Percentiles rank a stretch among this genome's conserved stretches.
Evolutionary conservation across 495 filamentous ascomycete genomes (phyloP).

Genomic region (Penicillium silybi): DNA sequence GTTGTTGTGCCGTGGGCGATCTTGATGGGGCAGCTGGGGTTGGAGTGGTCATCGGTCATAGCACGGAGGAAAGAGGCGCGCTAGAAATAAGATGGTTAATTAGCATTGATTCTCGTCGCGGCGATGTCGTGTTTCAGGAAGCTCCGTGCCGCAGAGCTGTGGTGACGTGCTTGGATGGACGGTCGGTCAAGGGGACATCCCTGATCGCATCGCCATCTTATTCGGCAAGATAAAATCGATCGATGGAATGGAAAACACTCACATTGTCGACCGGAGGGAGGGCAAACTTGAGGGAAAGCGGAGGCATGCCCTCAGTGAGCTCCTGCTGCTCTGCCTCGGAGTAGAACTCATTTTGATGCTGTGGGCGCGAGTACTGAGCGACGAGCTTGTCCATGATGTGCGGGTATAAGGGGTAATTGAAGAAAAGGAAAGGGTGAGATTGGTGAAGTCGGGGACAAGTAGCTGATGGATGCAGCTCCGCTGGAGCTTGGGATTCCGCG

Average conservation of each 20-base stretch:
- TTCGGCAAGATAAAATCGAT: background rate
- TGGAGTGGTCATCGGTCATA: constrained; percentile 93
- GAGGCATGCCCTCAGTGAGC: constrained; percentile 58
- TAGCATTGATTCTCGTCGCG: background rate
- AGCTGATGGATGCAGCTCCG: constrained; percentile 32
- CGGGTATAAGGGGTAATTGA: constrained; percentile 1
- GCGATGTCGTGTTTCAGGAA: background rate
- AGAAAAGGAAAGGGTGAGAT: constrained; percentile 5
- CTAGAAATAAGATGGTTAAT: constrained; percentile 38
- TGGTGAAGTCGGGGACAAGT: constrained; percentile 8
- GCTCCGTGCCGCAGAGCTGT: constrained; percentile 5
- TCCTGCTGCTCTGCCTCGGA: constrained; percentile 74
- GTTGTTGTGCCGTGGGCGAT: constrained; percentile 98
- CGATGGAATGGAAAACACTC: constrained; percentile 23
- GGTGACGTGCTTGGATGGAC: background rate
- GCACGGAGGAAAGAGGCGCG: constrained; percentile 90
- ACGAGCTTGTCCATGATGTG: constrained; percentile 87
- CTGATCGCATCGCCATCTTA: background rate
- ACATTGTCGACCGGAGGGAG: constrained; percentile 93
- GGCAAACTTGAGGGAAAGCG: constrained; percentile 83
- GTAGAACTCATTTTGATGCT: constrained; percentile 67
- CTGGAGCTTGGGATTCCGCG: constrained; percentile 39
- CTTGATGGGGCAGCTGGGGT: constrained; percentile 96
- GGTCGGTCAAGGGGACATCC: background rate
- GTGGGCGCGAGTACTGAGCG: constrained; percentile 76